A percentile compares a stretch with the other conserved stretches of the same genome.
Evolutionary conservation across 139 green algal genomes (phyloP).

Genomic region (Closterium sp.): DNA sequence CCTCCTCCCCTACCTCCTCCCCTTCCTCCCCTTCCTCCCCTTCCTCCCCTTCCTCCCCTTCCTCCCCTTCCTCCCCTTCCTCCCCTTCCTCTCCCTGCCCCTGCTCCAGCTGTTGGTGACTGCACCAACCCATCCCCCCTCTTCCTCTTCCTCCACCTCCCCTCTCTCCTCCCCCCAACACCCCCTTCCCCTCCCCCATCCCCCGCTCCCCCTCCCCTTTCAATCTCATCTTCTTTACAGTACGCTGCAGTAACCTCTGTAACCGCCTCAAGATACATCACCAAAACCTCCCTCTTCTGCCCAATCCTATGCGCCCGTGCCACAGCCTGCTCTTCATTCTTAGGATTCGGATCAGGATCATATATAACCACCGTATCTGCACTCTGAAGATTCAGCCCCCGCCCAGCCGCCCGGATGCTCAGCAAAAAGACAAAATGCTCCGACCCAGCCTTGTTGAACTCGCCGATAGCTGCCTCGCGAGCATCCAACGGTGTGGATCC

Average conservation of each 20-base stretch:
- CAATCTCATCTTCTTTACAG: slow-evolving; percentile 43
- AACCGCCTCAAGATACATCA: slow-evolving; percentile 32
- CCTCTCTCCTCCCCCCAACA: slow-evolving; percentile 1
- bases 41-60: slow-evolving; percentile 11
- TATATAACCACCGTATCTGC: slow-evolving; percentile 97
- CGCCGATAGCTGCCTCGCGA: slow-evolving; percentile 82
- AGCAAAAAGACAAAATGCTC: slow-evolving; percentile 95
- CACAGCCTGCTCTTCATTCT: slow-evolving; percentile 99
- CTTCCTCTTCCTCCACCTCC: not conserved
- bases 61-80: slow-evolving; percentile 24
- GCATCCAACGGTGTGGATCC: slow-evolving; percentile 74
- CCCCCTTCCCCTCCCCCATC: not conserved
- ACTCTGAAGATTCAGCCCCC: slow-evolving; percentile 92
- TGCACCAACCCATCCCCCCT: not conserved
- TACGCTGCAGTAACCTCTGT: slow-evolving; percentile 11
- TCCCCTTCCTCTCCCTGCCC: not conserved
- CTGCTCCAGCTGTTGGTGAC: not conserved
- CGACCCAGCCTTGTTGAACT: slow-evolving; percentile 78
- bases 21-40: not conserved
- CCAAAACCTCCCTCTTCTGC: slow-evolving; percentile 68
- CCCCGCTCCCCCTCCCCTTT: slow-evolving; percentile 21
- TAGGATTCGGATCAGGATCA: slow-evolving; percentile 97
- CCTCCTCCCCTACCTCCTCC: not conserved
- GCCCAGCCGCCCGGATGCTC: slow-evolving; percentile 88
- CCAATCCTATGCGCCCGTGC: slow-evolving; percentile 87